phyloP scores from a whole-genome alignment of 371 early-diverging fungal genomes.

The Paraphysoderma sedebokerense region DNA sequence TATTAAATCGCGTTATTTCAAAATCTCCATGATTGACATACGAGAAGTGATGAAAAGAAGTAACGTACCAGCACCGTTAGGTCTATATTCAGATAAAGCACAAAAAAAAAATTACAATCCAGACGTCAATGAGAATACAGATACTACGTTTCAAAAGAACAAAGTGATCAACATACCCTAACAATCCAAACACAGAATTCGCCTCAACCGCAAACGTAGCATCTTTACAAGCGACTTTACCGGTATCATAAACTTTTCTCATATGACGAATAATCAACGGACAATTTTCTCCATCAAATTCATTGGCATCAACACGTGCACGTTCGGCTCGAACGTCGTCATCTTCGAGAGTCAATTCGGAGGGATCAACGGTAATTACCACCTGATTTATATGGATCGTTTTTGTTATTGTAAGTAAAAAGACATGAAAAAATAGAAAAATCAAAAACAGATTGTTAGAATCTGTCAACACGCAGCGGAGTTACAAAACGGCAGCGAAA shows the following conservation, averaged over 20 bases:
- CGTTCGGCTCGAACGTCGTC: conserved; percentile 38
- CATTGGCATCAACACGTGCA: conserved; percentile 16
- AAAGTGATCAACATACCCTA: conserved; percentile 16
- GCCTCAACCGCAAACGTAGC: conserved; percentile 43
- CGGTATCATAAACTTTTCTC: conserved; percentile 36
- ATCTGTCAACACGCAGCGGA: neutral
- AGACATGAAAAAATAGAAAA: neutral
- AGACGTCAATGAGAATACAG: too few species aligned
- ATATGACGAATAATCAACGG: conserved; percentile 37
- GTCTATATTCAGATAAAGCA: too few species aligned
- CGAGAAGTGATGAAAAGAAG: too few species aligned
- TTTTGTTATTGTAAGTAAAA: neutral
- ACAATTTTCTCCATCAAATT: conserved; percentile 11
- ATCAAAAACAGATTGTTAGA: neutral
- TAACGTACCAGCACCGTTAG: conserved; percentile 34
- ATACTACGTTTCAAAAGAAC: neutral
- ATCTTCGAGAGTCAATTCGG: conserved; percentile 25
- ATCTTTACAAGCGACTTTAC: conserved; percentile 45
- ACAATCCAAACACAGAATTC: conserved; percentile 36
- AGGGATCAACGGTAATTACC: neutral
- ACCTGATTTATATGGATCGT: neutral
- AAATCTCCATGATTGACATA: too few species aligned
- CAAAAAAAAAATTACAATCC: too few species aligned
- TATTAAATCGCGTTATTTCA: too few species aligned
- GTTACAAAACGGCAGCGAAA: too few species aligned